Evolutionary conservation across 2,329 filamentous ascomycete genomes (phyloP).

Genomic region (Colletotrichum endophyticum): DNA sequence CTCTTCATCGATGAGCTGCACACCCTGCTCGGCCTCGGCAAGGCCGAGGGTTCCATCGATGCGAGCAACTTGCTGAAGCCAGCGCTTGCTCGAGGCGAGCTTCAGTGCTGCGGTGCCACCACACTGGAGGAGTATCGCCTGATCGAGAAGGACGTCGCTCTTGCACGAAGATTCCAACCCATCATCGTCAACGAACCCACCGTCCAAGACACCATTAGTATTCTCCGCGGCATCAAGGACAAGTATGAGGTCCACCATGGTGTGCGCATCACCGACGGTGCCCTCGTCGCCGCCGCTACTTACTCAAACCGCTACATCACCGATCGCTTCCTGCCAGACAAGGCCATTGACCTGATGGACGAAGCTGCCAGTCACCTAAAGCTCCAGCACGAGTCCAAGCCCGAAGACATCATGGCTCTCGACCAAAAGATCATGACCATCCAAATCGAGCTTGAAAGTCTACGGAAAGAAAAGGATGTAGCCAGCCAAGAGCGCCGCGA

Average conservation of each 20-base stretch:
- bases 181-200: conserved; percentile 92
- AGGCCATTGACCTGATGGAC: conserved; percentile 96
- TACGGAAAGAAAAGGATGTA: conserved; percentile 92
- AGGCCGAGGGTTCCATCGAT: conserved; percentile 95
- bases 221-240: conserved; percentile 94
- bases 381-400: conserved; percentile 95
- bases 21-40: conserved; percentile 87
- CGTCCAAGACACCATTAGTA: conserved; percentile 92
- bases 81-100: conserved; percentile 86
- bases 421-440: conserved; percentile 97
- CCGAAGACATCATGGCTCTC: conserved; percentile 89
- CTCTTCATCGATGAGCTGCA: conserved; percentile 96
- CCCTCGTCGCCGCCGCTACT: conserved; percentile 88
- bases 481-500: conserved; percentile 87
- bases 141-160: conserved; percentile 94
- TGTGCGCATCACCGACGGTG: conserved; percentile 90
- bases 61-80: conserved; percentile 95
- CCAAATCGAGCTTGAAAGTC: conserved; percentile 93
- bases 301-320: conserved; percentile 97
- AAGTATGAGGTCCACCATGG: conserved; percentile 98
- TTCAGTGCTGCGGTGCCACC: conserved; percentile 95
- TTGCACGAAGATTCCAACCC: conserved; percentile 92
- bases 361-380: conserved; percentile 91
- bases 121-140: conserved; percentile 89
- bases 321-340: conserved; percentile 93